These are phyloP conservation scores for Gonium pectorale DNA, from an alignment of 139 green algal genomes.

Conservation along the genomic window DNA sequence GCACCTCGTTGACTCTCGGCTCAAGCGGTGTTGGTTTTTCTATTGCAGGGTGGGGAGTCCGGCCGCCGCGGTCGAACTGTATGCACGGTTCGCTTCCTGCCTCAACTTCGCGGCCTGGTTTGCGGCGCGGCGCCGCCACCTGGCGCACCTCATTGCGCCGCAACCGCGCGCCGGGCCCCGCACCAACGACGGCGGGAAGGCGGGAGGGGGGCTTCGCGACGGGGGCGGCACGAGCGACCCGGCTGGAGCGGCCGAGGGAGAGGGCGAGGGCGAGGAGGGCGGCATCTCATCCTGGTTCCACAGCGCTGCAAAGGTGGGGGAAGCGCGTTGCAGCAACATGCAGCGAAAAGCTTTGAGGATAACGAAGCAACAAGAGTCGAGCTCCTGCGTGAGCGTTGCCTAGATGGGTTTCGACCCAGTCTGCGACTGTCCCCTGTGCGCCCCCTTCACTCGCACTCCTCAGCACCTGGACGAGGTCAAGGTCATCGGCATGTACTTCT, in stretches of 20 bases:
- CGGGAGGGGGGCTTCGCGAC: not conserved
- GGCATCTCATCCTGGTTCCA: slow-evolving; percentile 33
- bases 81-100: slow-evolving; percentile 73
- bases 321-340: too few species aligned
- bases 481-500: slow-evolving; percentile 51
- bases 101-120: slow-evolving; percentile 84
- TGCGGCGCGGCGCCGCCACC: slow-evolving; percentile 47
- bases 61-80: slow-evolving; percentile 64
- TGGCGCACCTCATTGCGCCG: slow-evolving; percentile 37
- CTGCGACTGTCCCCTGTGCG: too few species aligned
- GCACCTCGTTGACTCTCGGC: too few species aligned
- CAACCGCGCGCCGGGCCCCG: not conserved
- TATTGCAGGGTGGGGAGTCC: slow-evolving; percentile 32
- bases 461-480: slow-evolving; percentile 57
- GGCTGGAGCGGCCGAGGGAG: not conserved
- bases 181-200: not conserved
- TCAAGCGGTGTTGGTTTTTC: not conserved
- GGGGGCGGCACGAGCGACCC: not conserved
- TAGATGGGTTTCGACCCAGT: too few species aligned
- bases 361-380: too few species aligned
- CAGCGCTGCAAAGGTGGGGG: slow-evolving; percentile 17
- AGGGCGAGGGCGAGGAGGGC: not conserved
- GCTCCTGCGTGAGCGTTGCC: too few species aligned
- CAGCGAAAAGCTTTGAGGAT: too few species aligned
- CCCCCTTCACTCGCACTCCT: too few species aligned